A percentile compares a stretch with the other conserved stretches of the same genome.
Evolutionary conservation across 495 filamentous ascomycete genomes (phyloP).

Genomic region (Aspergillus incahuasiensis): DNA sequence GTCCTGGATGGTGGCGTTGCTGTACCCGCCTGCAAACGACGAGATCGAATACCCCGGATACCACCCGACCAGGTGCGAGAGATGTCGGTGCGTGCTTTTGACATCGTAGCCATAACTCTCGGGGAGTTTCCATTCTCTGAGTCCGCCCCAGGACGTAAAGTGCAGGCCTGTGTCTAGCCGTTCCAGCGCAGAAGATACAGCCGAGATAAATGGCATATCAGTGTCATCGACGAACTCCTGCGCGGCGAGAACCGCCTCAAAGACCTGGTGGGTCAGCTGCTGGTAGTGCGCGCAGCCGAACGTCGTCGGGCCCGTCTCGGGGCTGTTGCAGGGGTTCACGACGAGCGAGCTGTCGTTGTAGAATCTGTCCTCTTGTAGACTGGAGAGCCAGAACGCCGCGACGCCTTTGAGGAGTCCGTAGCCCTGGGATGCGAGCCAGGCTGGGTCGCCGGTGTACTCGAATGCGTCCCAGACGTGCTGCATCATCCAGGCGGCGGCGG

Average conservation of each 20-base stretch:
- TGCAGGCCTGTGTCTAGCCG: conserved; percentile 43
- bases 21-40: not conserved
- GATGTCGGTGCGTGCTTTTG: conserved; percentile 40
- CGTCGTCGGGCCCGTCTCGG: conserved; percentile 49
- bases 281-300: conserved; percentile 50
- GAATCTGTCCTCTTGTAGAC: conserved; percentile 39
- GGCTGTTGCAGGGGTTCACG: conserved; percentile 48
- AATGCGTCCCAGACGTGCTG: conserved; percentile 47
- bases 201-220: conserved; percentile 23
- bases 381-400: conserved; percentile 44
- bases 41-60: conserved; percentile 44
- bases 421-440: conserved; percentile 37
- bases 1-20: conserved; percentile 8
- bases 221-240: conserved; percentile 16
- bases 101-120: conserved; percentile 35
- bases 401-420: conserved; percentile 47
- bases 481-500: conserved; percentile 44
- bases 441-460: conserved; percentile 39
- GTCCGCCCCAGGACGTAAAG: conserved; percentile 43
- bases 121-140: conserved; percentile 51
- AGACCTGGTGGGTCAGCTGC: conserved; percentile 44
- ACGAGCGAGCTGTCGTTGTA: conserved; percentile 48
- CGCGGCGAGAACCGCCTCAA: conserved; percentile 31
- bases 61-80: conserved; percentile 50
- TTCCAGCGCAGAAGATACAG: conserved; percentile 23